phyloP scores from a whole-genome alignment of 345 rosid genomes.

The Salix caprea region DNA sequence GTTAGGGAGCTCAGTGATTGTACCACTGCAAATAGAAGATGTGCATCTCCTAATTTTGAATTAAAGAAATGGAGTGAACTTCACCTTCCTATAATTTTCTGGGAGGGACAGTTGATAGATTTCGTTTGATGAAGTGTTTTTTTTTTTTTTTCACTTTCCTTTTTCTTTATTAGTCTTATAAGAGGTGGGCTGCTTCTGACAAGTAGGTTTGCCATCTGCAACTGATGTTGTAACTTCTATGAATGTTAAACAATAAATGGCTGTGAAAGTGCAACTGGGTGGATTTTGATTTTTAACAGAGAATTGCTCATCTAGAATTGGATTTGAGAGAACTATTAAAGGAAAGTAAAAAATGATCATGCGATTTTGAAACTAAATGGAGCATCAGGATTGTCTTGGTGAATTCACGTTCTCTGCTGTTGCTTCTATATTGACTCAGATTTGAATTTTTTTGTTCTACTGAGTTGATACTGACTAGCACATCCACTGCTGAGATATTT shows the following conservation, averaged over 20 bases:
- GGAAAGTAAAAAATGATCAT: background rate
- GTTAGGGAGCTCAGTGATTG: background rate
- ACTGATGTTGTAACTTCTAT: background rate
- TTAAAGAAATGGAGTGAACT: background rate
- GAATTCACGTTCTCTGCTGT: background rate
- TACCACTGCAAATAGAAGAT: background rate
- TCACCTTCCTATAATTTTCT: background rate
- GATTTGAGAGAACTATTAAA: background rate
- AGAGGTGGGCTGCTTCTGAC: background rate
- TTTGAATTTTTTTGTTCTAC: background rate
- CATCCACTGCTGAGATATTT: background rate
- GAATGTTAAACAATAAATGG: background rate
- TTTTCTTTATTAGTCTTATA: background rate
- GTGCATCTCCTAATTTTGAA: background rate
- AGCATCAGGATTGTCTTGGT: background rate
- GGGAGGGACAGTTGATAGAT: background rate
- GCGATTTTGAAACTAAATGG: background rate
- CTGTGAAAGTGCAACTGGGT: background rate
- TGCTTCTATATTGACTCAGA: background rate
- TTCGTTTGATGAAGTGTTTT: background rate
- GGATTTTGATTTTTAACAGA: background rate
- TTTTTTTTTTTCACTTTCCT: background rate
- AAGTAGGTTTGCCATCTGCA: background rate
- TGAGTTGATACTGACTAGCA: background rate
- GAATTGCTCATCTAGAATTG: background rate